These are phyloP conservation scores for Penicillium steckii DNA, from an alignment of 495 filamentous ascomycete genomes.

Conservation along the genomic window DNA sequence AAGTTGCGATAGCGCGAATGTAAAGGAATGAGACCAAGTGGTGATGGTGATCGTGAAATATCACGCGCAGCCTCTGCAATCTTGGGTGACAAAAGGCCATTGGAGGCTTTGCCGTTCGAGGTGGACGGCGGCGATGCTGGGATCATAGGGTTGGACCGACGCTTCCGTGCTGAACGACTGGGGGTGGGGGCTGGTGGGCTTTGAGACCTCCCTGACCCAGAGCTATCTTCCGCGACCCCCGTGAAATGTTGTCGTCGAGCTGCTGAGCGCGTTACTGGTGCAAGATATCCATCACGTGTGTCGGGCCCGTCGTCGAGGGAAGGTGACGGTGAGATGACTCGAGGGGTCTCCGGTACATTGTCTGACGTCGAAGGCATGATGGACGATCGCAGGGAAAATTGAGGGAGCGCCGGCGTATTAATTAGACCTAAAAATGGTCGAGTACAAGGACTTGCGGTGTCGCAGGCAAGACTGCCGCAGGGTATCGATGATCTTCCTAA, in stretches of 20 bases:
- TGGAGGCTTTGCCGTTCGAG: slow-evolving; percentile 46
- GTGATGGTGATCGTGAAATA: slow-evolving; percentile 83
- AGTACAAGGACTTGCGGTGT: slow-evolving; percentile 21
- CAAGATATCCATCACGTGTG: slow-evolving; percentile 53
- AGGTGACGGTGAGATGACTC: slow-evolving; percentile 70
- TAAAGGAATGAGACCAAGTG: slow-evolving; percentile 92
- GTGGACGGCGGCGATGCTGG: slow-evolving; percentile 36
- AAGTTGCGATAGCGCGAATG: slow-evolving; percentile 59
- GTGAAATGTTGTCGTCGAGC: slow-evolving; percentile 49
- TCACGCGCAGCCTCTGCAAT: slow-evolving; percentile 62
- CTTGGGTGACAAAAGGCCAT: slow-evolving; percentile 72
- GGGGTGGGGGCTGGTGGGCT: slow-evolving; percentile 19
- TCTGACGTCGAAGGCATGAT: slow-evolving; percentile 46
- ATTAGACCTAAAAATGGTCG: slow-evolving; percentile 54
- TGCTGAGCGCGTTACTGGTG: slow-evolving; percentile 64
- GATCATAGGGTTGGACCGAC: slow-evolving; percentile 45
- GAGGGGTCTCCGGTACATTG: slow-evolving; percentile 61
- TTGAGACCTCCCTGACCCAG: slow-evolving; percentile 22
- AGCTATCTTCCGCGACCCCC: slow-evolving; percentile 39
- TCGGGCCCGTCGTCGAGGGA: slow-evolving; percentile 56
- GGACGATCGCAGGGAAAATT: slow-evolving; percentile 39
- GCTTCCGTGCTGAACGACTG: slow-evolving; percentile 31
- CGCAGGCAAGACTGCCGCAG: slow-evolving; percentile 27
- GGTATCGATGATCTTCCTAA: slow-evolving; percentile 15
- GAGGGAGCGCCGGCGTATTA: slow-evolving; percentile 42